phyloP scores from a whole-genome alignment of 352 stramenopile genomes.

The Phytophthora fragariae region DNA sequence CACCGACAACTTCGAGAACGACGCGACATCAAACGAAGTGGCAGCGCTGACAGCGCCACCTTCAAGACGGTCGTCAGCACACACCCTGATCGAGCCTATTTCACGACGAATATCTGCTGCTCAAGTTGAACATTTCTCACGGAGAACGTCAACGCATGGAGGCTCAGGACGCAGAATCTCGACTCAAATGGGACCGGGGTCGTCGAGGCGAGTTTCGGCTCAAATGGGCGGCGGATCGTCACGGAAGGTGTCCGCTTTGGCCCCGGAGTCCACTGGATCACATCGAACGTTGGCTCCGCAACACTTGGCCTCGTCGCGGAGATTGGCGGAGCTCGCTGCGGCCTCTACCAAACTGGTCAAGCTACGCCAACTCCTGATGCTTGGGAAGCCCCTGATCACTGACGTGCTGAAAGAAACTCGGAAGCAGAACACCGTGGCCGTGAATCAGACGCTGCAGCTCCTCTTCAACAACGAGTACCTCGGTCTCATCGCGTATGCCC shows the following conservation, averaged over 20 bases:
- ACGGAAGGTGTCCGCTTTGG: conserved; percentile 14
- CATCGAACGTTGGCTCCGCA: not conserved
- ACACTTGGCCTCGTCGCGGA: conserved; percentile 26
- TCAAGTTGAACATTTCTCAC: conserved; percentile 13
- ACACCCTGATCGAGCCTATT: conserved; percentile 12
- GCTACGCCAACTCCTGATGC: conserved; percentile 21
- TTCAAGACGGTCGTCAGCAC: conserved; percentile 22
- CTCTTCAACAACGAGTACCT: conserved; percentile 60
- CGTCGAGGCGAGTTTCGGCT: conserved; percentile 8
- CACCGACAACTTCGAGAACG: conserved; percentile 35
- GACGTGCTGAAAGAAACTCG: conserved; percentile 40
- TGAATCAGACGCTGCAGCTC: conserved; percentile 49
- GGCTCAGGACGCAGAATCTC: conserved; percentile 14
- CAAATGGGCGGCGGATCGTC: conserved; percentile 16
- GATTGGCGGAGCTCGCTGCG: conserved; percentile 25
- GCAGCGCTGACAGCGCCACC: conserved; percentile 6
- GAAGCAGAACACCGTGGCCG: conserved; percentile 43
- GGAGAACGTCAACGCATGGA: conserved; percentile 6
- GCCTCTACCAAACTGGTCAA: conserved; percentile 30
- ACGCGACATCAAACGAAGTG: conserved; percentile 13
- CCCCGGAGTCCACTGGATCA: not conserved
- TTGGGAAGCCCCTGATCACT: conserved; percentile 31
- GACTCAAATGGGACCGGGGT: conserved; percentile 19
- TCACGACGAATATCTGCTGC: conserved; percentile 11
- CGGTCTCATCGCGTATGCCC: conserved; percentile 44